These are phyloP conservation scores for Naganishia antarctica DNA, from an alignment of 768 basidiomycete species.

Conservation along the genomic window DNA sequence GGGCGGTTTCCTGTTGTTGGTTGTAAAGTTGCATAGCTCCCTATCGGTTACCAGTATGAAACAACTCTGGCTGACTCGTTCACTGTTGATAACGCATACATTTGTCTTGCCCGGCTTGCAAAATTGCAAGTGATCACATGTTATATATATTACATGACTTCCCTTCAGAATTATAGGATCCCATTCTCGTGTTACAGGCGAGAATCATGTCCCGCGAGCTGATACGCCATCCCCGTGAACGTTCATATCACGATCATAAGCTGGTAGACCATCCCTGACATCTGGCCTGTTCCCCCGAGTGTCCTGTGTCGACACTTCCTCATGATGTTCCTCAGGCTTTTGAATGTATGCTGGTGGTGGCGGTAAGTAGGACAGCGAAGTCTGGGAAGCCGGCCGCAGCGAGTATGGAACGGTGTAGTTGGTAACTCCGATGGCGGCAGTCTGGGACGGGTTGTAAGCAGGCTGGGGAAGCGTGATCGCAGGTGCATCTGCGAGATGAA, in stretches of 20 bases:
- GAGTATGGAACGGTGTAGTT: neutral
- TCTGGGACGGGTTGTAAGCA: neutral
- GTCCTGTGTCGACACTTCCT: neutral
- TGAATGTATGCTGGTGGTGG: conserved; percentile 10
- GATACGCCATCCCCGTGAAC: neutral
- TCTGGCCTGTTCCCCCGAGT: neutral
- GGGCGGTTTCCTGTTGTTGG: too few species aligned
- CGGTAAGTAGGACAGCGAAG: conserved; percentile 1
- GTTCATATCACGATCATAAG: neutral
- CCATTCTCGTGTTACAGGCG: too few species aligned
- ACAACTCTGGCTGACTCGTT: too few species aligned
- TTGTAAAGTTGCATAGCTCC: too few species aligned
- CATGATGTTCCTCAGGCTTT: neutral
- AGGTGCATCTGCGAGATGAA: conserved; percentile 8
- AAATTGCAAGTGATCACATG: too few species aligned
- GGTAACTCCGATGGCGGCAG: too few species aligned
- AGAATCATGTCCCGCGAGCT: too few species aligned
- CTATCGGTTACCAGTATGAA: too few species aligned
- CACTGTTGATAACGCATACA: too few species aligned
- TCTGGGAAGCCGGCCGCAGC: neutral
- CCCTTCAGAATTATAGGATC: neutral
- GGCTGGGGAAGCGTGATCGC: conserved; percentile 5
- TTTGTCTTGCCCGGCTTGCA: too few species aligned
- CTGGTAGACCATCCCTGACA: neutral
- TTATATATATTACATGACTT: too few species aligned